Evolutionary conservation across 73 alveolate genomes (phyloP).

Genomic region (Halteria grandinella): DNA sequence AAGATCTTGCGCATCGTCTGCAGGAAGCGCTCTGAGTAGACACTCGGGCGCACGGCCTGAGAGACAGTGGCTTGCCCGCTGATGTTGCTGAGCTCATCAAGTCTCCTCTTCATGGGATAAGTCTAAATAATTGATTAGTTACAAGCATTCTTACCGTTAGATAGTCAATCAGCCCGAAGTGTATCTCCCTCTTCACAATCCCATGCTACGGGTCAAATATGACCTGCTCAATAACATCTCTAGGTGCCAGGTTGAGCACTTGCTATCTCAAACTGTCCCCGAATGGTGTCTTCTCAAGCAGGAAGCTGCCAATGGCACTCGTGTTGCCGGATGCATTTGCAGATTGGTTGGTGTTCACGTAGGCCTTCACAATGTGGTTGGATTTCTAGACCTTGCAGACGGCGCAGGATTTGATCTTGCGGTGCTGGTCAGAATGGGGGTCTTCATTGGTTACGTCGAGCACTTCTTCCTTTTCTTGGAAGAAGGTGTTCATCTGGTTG

Average conservation of each 20-base stretch:
- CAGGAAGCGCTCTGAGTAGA: slow-evolving; percentile 42
- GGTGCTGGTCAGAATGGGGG: neutral
- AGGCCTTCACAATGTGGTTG: slow-evolving; percentile 21
- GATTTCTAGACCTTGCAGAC: slow-evolving; percentile 21
- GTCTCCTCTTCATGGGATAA: slow-evolving; percentile 30
- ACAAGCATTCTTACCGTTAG: slow-evolving; percentile 16
- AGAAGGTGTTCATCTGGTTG: slow-evolving; percentile 12
- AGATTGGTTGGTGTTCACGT: slow-evolving; percentile 17
- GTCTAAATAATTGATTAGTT: slow-evolving; percentile 20
- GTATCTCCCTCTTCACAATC: slow-evolving; percentile 60
- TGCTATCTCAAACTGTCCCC: slow-evolving; percentile 1
- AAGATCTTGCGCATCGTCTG: slow-evolving; percentile 46
- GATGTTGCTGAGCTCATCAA: slow-evolving; percentile 20
- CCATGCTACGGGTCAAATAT: slow-evolving; percentile 54
- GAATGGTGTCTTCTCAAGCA: no score
- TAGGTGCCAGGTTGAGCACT: slow-evolving; percentile 10
- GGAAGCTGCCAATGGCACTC: no score
- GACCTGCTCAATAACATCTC: slow-evolving; percentile 54
- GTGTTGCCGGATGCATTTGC: neutral
- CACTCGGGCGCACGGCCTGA: slow-evolving; percentile 43
- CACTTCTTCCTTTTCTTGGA: slow-evolving; percentile 38
- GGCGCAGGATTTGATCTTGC: neutral
- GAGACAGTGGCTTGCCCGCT: neutral
- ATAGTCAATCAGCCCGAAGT: slow-evolving; percentile 63
- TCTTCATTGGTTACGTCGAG: neutral